A percentile compares a stretch with the other conserved stretches of the same genome.
These are phyloP conservation scores for Colletotrichum echinochloae DNA, from an alignment of 2,329 filamentous ascomycete genomes.

Conservation along the genomic window DNA sequence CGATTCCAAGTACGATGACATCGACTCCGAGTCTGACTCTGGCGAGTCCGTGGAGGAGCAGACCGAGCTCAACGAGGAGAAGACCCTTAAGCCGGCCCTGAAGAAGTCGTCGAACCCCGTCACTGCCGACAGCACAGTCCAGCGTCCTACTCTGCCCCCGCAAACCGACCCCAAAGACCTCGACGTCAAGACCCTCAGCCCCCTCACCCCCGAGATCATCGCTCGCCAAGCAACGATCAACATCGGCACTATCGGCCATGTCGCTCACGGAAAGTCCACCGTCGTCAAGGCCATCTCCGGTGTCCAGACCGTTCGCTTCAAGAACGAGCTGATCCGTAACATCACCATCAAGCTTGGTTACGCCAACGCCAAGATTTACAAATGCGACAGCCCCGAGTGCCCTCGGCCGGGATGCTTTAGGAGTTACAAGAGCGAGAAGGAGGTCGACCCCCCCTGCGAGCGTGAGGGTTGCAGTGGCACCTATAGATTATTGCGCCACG, in stretches of 20 bases:
- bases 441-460: constrained; percentile 96
- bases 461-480: constrained; percentile 89
- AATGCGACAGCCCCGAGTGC: constrained; percentile 93
- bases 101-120: constrained; percentile 71
- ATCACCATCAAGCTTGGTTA: constrained; percentile 99
- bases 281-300: constrained; percentile 99
- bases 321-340: constrained; percentile 99
- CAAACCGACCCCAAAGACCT: constrained; percentile 94
- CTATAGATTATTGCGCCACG: constrained; percentile 90
- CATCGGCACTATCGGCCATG: constrained; percentile 97
- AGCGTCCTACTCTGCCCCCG: constrained; percentile 73
- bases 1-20: constrained; percentile 75
- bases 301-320: constrained; percentile 98
- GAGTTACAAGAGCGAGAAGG: constrained; percentile 99
- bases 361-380: constrained; percentile 99
- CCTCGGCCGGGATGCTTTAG: constrained; percentile 95
- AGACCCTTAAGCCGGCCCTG: constrained; percentile 84
- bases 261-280: constrained; percentile 98
- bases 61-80: constrained; percentile 63
- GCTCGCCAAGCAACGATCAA: constrained; percentile 98
- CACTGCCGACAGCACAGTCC: constrained; percentile 67
- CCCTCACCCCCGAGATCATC: constrained; percentile 96
- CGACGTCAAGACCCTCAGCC: constrained; percentile 82
- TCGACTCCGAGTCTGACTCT: constrained; percentile 78
- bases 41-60: constrained; percentile 73